A percentile compares a stretch with the other conserved stretches of the same genome.
phyloP scores from a whole-genome alignment of 129 eudicot genomes.

The sunflower (Helianthus annuus) region DNA sequence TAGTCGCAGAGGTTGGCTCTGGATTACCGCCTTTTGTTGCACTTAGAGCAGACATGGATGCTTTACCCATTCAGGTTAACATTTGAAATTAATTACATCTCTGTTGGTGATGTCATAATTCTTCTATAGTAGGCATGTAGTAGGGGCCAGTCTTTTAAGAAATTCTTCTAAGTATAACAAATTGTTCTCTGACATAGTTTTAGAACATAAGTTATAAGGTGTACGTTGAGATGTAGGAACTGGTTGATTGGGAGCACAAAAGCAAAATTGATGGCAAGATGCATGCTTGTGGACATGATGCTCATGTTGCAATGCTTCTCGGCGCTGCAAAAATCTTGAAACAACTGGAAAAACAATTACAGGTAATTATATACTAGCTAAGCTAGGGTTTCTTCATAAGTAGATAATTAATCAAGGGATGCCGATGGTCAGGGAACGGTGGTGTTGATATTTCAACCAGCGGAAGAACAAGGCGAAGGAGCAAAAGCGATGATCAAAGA shows the following conservation, averaged over 20 bases:
- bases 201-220: too few relatives aligned
- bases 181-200: too few relatives aligned
- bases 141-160: too few relatives aligned
- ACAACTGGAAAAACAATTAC: conserved; percentile 39
- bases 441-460: conserved; percentile 71
- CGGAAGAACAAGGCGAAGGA: conserved; percentile 69
- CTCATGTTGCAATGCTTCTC: conserved; percentile 83
- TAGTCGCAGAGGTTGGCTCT: conserved; percentile 58
- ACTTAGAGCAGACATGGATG: conserved; percentile 87
- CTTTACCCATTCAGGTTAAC: conserved; percentile 63
- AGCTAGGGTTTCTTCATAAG: not conserved
- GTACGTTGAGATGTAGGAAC: conserved; percentile 46
- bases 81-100: too few relatives aligned
- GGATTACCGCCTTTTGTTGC: conserved; percentile 72
- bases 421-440: conserved; percentile 48
- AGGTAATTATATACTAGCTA: conserved; percentile 26
- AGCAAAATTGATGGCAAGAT: conserved; percentile 72
- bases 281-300: conserved; percentile 97
- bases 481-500: conserved; percentile 59
- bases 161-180: too few relatives aligned
- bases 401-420: not conserved
- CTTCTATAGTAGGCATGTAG: too few relatives aligned
- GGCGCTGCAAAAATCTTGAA: conserved; percentile 80
- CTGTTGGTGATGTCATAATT: too few relatives aligned
- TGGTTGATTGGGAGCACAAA: conserved; percentile 76